Conservation (phyloP, 306 rosid species). For the Trichosanthes truncata region DNA sequence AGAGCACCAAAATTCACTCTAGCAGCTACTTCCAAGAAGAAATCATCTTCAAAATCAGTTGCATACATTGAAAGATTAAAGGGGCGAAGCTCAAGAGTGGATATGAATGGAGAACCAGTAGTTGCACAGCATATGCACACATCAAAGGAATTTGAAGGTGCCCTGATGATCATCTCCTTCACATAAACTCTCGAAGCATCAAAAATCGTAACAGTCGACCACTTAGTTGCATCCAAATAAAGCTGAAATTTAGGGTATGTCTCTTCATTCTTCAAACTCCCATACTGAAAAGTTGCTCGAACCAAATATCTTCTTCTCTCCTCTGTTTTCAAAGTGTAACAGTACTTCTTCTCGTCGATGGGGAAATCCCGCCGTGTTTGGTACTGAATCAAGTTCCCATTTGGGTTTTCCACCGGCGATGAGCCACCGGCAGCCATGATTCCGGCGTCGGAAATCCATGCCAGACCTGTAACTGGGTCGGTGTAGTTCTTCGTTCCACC, state of each 20-base stretch:
- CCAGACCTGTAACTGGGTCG: slow-evolving; percentile 50
- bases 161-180: slow-evolving; percentile 77
- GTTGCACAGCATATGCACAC: slow-evolving; percentile 89
- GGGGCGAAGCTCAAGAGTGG: slow-evolving; percentile 85
- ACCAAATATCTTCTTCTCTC: slow-evolving; percentile 76
- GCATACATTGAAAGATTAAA: slow-evolving; percentile 91
- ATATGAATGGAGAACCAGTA: slow-evolving; percentile 84
- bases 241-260: slow-evolving; percentile 90
- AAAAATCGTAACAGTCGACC: slow-evolving; percentile 74
- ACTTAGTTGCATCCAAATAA: slow-evolving; percentile 72
- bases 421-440: slow-evolving; percentile 42
- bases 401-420: slow-evolving; percentile 39
- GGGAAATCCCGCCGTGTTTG: slow-evolving; percentile 66
- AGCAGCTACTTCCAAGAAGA: slow-evolving; percentile 84
- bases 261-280: slow-evolving; percentile 58
- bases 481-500: slow-evolving; percentile 66
- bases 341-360: slow-evolving; percentile 56
- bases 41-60: slow-evolving; percentile 71
- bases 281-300: slow-evolving; percentile 79
- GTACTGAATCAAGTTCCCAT: slow-evolving; percentile 47
- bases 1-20: slow-evolving; percentile 88
- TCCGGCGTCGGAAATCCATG: slow-evolving; percentile 68
- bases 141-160: slow-evolving; percentile 57
- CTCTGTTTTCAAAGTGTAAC: slow-evolving; percentile 52
- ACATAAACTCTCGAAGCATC: slow-evolving; percentile 71